These are phyloP conservation scores for Straminergon stramineum DNA, from an alignment of 225 moss, liverwort and hornwort genomes.

Conservation along the genomic window DNA sequence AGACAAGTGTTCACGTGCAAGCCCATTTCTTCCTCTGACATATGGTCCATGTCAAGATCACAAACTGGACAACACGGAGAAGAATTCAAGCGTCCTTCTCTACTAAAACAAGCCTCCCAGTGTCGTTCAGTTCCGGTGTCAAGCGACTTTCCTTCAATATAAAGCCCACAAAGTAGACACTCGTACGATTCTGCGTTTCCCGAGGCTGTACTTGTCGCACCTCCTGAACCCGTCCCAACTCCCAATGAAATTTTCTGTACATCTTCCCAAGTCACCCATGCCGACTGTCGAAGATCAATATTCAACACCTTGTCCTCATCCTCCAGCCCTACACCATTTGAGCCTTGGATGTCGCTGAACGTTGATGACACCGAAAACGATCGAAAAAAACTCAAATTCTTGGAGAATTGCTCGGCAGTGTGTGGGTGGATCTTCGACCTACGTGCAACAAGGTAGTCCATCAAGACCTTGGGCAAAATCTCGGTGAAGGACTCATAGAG, in stretches of 20 bases:
- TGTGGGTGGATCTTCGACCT: neutral
- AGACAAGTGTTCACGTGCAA: neutral
- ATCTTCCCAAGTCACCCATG: neutral
- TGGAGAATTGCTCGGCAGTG: neutral
- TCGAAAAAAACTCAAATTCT: neutral
- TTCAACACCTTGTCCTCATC: neutral
- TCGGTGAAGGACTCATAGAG: neutral
- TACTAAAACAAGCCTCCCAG: neutral
- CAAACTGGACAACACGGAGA: neutral
- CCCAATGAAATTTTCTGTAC: neutral
- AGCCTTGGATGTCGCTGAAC: neutral
- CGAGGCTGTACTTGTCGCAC: neutral
- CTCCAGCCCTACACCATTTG: neutral
- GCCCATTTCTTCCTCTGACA: neutral
- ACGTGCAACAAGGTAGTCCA: neutral
- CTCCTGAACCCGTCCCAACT: neutral
- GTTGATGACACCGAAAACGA: neutral
- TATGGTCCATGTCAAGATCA: neutral
- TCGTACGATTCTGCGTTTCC: neutral
- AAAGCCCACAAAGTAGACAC: neutral
- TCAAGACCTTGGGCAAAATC: neutral
- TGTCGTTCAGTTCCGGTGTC: neutral
- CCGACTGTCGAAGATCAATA: neutral
- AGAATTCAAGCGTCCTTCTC: neutral
- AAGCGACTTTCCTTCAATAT: neutral